Conservation (phyloP, 257 asterid genomes). For the Capsicum baccatum region DNA sequence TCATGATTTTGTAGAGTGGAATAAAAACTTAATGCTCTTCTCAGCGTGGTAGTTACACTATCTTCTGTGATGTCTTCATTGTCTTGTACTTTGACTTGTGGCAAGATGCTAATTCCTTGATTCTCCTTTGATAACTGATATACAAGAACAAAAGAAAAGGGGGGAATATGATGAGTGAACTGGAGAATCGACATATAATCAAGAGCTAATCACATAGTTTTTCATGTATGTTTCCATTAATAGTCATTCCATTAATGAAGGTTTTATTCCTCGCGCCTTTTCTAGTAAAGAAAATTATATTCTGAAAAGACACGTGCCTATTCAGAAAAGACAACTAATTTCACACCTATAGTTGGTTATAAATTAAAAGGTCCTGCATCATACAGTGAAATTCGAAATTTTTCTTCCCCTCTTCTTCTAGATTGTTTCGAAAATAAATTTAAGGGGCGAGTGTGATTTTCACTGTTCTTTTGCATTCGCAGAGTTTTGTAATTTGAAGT, state of each 20-base stretch:
- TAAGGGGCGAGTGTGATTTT: background rate
- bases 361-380: background rate
- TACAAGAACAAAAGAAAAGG: background rate
- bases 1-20: slow-evolving; percentile 86
- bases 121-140: slow-evolving; percentile 88
- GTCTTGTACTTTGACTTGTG: slow-evolving; percentile 76
- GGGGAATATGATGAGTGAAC: background rate
- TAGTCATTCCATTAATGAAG: slow-evolving; percentile 16
- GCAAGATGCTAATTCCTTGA: slow-evolving; percentile 45
- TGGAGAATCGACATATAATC: background rate
- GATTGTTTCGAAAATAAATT: background rate
- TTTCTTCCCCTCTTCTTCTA: background rate
- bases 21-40: slow-evolving; percentile 77
- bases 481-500: background rate
- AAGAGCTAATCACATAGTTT: slow-evolving; percentile 4
- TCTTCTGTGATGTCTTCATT: slow-evolving; percentile 79
- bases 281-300: background rate
- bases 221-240: slow-evolving; percentile 17
- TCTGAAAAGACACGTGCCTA: background rate
- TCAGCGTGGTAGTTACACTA: slow-evolving; percentile 68
- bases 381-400: background rate
- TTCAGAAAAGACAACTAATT: background rate
- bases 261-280: background rate
- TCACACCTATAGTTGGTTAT: background rate
- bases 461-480: background rate